These are phyloP conservation scores for Fusarium napiforme DNA, from an alignment of 2,329 filamentous ascomycete genomes.

Conservation along the genomic window DNA sequence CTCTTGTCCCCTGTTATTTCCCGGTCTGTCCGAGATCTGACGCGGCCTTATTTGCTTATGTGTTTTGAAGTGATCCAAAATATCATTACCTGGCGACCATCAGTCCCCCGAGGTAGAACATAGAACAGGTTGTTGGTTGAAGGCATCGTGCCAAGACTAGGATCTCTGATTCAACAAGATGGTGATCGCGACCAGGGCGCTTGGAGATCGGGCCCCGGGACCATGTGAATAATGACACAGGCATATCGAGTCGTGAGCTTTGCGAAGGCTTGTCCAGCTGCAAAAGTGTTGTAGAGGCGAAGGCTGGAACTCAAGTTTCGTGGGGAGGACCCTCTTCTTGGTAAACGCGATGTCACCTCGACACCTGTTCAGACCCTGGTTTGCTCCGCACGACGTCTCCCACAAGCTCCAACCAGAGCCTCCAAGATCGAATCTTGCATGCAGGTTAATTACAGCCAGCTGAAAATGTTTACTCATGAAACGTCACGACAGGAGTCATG, in stretches of 20 bases:
- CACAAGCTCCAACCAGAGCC: slow-evolving; percentile 40
- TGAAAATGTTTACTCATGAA: slow-evolving; percentile 13
- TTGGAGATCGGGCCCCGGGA: slow-evolving; percentile 29
- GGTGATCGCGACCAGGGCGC: slow-evolving; percentile 21
- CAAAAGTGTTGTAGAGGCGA: slow-evolving; percentile 14
- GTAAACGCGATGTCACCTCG: slow-evolving; percentile 39
- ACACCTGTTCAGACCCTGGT: slow-evolving; percentile 41
- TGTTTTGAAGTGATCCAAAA: slow-evolving; percentile 7
- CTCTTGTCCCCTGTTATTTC: slow-evolving; percentile 26
- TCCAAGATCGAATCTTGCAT: slow-evolving; percentile 38
- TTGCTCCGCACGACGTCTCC: slow-evolving; percentile 37
- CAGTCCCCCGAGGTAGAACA: background rate
- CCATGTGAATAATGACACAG: slow-evolving; percentile 40
- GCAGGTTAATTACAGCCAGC: slow-evolving; percentile 22
- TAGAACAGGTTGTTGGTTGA: slow-evolving; percentile 13
- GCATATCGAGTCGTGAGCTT: slow-evolving; percentile 31
- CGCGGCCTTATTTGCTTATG: slow-evolving; percentile 11
- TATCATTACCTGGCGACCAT: background rate
- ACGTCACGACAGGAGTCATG: slow-evolving; percentile 12
- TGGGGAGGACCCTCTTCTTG: slow-evolving; percentile 36
- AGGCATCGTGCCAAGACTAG: background rate
- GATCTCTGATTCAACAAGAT: slow-evolving; percentile 35
- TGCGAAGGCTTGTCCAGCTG: slow-evolving; percentile 18
- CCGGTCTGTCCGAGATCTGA: slow-evolving; percentile 20
- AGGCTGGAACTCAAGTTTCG: slow-evolving; percentile 16